phyloP scores from a whole-genome alignment of 2,329 filamentous ascomycete species.

The Anisogramma anomala region DNA sequence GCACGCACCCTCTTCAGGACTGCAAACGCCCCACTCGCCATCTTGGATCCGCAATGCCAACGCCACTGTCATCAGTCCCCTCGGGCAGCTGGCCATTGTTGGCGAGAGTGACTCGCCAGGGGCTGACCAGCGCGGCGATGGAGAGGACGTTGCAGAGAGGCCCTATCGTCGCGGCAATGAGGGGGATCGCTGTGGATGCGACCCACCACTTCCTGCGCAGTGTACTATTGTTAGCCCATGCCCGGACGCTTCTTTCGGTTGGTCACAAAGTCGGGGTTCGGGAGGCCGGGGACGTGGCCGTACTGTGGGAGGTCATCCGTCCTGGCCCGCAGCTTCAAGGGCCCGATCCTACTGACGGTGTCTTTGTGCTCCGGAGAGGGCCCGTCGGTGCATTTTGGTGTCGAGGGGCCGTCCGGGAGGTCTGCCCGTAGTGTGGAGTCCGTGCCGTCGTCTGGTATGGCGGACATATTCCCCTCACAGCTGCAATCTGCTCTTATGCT shows the following conservation, averaged over 20 bases:
- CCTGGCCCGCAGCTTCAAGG: background rate
- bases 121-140: constrained; percentile 53
- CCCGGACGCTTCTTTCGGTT: no score
- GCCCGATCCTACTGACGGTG: background rate
- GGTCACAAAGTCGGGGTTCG: no score
- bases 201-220: constrained; percentile 27
- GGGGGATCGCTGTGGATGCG: constrained; percentile 34
- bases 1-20: background rate
- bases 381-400: background rate
- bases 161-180: constrained; percentile 56
- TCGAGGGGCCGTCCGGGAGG: background rate
- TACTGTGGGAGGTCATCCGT: background rate
- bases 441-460: background rate
- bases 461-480: no score
- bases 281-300: no score
- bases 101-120: constrained; percentile 44
- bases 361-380: constrained; percentile 1
- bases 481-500: no score
- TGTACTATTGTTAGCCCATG: no score
- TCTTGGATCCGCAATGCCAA: constrained; percentile 44
- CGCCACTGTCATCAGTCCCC: constrained; percentile 37
- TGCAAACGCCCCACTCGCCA: constrained; percentile 36
- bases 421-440: background rate
- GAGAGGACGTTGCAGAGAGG: constrained; percentile 60
- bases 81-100: constrained; percentile 31